A percentile compares a stretch with the other conserved stretches of the same genome.
phyloP scores from a whole-genome alignment of 2,329 filamentous ascomycete genomes.

The Hypoxylon sp. region DNA sequence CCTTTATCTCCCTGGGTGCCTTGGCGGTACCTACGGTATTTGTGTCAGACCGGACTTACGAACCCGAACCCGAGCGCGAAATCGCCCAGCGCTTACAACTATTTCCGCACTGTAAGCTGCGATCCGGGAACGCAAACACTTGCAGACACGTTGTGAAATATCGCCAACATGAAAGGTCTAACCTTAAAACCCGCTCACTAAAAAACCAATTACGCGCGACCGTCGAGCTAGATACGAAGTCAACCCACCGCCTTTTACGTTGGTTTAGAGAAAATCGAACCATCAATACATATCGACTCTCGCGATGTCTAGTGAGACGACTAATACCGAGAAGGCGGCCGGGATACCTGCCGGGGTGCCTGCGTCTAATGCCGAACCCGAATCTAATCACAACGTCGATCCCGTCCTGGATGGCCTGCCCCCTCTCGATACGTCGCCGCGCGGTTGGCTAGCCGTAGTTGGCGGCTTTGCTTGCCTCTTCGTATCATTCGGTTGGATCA shows the following conservation, averaged over 20 bases:
- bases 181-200: background rate
- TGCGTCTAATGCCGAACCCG: background rate
- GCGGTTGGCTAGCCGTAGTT: constrained; percentile 20
- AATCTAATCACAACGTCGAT: background rate
- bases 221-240: background rate
- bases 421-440: constrained; percentile 1
- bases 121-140: background rate
- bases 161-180: background rate
- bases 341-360: background rate
- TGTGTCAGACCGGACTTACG: background rate
- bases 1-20: background rate
- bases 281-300: background rate
- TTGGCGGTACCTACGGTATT: too few relatives aligned
- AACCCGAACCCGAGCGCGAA: background rate
- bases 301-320: background rate
- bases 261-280: background rate
- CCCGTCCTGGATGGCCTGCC: background rate
- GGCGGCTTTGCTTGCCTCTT: constrained; percentile 27
- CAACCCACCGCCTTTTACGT: background rate
- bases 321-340: constrained; percentile 5
- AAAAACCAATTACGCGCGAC: background rate
- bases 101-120: background rate
- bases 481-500: constrained; percentile 33
- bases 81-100: background rate
- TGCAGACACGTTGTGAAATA: background rate